These are phyloP conservation scores for Stemphylium vesicarium DNA, from an alignment of 2,329 filamentous ascomycete species.

Conservation along the genomic window DNA sequence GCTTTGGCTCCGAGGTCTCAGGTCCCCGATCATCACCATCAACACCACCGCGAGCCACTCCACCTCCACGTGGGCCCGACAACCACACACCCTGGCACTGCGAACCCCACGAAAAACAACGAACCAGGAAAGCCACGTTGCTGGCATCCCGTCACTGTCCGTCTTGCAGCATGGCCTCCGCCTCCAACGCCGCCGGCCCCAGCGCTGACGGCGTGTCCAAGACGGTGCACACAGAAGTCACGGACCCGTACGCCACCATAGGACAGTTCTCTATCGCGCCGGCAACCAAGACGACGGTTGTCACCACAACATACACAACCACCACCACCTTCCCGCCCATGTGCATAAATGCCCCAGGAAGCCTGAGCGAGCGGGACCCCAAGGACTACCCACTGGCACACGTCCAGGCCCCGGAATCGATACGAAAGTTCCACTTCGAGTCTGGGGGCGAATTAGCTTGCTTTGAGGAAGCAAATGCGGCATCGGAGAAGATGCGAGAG, in stretches of 20 bases:
- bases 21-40: slow-evolving; percentile 12
- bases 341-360: slow-evolving; percentile 74
- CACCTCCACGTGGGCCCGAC: slow-evolving; percentile 8
- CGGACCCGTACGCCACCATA: slow-evolving; percentile 53
- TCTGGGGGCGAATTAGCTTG: slow-evolving; percentile 66
- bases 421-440: slow-evolving; percentile 79
- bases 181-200: slow-evolving; percentile 32
- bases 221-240: slow-evolving; percentile 30
- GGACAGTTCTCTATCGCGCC: slow-evolving; percentile 68
- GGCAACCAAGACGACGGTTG: slow-evolving; percentile 68
- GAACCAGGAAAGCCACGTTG: not conserved
- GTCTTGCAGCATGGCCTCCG: slow-evolving; percentile 38
- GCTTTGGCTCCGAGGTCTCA: slow-evolving; percentile 14
- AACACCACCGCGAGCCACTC: slow-evolving; percentile 9
- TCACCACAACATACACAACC: slow-evolving; percentile 92
- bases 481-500: slow-evolving; percentile 60
- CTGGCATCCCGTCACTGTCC: slow-evolving; percentile 4
- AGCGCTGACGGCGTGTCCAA: slow-evolving; percentile 35
- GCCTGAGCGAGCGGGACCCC: slow-evolving; percentile 75
- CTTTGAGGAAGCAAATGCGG: slow-evolving; percentile 68
- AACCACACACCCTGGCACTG: not conserved
- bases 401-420: slow-evolving; percentile 78
- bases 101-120: not conserved
- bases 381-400: slow-evolving; percentile 90
- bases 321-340: slow-evolving; percentile 83